Conservation (phyloP, 805 yeast species). For the Zygosaccharomyces bailii region DNA sequence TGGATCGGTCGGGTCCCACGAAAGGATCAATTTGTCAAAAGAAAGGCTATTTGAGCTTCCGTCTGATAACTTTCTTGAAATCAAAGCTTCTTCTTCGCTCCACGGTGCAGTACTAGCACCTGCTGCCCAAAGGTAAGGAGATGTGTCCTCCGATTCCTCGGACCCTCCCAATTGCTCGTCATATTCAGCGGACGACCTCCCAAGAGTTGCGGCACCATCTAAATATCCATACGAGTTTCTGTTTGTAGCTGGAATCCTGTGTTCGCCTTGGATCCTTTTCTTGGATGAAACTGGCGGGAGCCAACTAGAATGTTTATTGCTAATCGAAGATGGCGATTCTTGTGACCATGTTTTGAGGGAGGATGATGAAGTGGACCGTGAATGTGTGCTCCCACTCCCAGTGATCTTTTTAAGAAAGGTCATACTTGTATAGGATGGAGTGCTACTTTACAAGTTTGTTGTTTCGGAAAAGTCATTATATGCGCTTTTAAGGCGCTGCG, state of each 20-base stretch:
- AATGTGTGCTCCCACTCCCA: constrained; percentile 23
- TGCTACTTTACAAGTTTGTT: neutral
- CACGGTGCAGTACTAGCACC: constrained; percentile 6
- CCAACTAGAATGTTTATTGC: constrained; percentile 11
- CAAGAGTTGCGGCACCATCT: constrained; percentile 1
- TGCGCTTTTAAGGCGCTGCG: neutral
- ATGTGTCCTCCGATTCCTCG: constrained; percentile 6
- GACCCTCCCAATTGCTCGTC: constrained; percentile 5
- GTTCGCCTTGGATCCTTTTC: constrained; percentile 2
- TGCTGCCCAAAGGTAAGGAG: constrained; percentile 7
- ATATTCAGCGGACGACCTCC: constrained; percentile 4
- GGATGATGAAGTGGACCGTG: constrained; percentile 30
- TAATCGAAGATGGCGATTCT: constrained; percentile 12
- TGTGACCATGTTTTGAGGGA: constrained; percentile 19
- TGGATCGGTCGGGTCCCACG: constrained; percentile 53
- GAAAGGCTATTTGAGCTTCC: constrained; percentile 25
- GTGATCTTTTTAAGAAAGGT: constrained; percentile 29
- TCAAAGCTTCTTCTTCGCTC: constrained; percentile 8
- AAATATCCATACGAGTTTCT: neutral
- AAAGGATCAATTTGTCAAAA: constrained; percentile 32
- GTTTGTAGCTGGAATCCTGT: neutral
- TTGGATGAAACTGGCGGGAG: constrained; percentile 8
- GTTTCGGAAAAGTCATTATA: neutral
- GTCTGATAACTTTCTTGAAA: constrained; percentile 29
- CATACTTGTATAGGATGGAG: constrained; percentile 13